Conservation (phyloP, 768 basidiomycete genomes). For the Suillus variegatus region DNA sequence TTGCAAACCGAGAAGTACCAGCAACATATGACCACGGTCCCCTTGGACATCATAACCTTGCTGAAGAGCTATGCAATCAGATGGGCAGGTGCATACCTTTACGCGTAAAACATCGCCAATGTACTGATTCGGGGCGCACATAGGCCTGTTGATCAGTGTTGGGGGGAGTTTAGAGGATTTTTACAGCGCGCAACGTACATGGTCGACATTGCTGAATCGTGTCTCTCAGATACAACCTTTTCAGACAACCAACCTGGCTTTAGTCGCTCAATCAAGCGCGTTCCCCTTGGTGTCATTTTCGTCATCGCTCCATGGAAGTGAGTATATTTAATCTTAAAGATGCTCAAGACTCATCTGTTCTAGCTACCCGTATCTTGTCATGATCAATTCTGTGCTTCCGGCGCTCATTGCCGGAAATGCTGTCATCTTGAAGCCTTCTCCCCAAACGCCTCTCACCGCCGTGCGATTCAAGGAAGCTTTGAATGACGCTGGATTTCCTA, state of each 20-base stretch:
- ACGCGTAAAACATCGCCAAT: neutral
- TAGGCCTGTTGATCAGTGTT: conserved; percentile 77
- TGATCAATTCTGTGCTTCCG: conserved; percentile 91
- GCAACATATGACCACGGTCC: conserved; percentile 52
- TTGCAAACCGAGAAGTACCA: conserved; percentile 1
- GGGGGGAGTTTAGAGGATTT: conserved; percentile 81
- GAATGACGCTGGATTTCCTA: conserved; percentile 75
- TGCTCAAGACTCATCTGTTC: neutral
- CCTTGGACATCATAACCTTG: conserved; percentile 55
- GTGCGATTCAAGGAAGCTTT: conserved; percentile 77
- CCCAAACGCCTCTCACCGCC: conserved; percentile 89
- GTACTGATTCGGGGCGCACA: neutral
- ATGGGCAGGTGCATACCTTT: conserved; percentile 78
- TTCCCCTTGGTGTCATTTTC: conserved; percentile 84
- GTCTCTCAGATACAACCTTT: conserved; percentile 74
- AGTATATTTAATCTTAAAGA: conserved; percentile 25
- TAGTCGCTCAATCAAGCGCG: conserved; percentile 78
- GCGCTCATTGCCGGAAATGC: conserved; percentile 90
- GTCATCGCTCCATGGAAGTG: conserved; percentile 94
- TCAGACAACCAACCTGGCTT: conserved; percentile 82
- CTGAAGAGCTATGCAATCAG: conserved; percentile 77
- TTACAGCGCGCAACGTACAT: conserved; percentile 83
- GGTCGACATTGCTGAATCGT: conserved; percentile 76
- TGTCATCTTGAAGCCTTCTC: conserved; percentile 92
- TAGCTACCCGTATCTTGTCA: conserved; percentile 88